These are phyloP conservation scores for Heterobasidion parviporum DNA, from an alignment of 1,284 basidiomycete species.

Conservation along the genomic window DNA sequence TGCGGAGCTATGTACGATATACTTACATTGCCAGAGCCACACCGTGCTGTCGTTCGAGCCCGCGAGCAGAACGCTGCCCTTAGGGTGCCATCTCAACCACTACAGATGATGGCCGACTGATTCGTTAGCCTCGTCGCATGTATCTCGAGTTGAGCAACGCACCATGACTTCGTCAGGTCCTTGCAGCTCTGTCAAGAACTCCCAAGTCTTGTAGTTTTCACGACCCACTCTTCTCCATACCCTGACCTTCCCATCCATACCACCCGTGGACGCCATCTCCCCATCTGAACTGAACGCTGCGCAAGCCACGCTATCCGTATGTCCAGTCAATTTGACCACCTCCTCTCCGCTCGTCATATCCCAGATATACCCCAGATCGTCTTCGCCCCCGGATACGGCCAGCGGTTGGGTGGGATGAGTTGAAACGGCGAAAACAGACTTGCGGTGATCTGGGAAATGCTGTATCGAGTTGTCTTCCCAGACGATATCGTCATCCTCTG, in stretches of 20 bases:
- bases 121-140: not conserved
- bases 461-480: conserved; percentile 59
- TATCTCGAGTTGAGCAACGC: conserved; percentile 20
- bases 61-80: conserved; percentile 81
- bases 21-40: conserved; percentile 95
- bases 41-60: conserved; percentile 92
- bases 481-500: conserved; percentile 28
- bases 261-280: conserved; percentile 88
- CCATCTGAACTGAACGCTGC: conserved; percentile 84
- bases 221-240: conserved; percentile 82
- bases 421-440: conserved; percentile 81
- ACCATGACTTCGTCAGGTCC: conserved; percentile 95
- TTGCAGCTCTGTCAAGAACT: conserved; percentile 86
- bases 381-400: conserved; percentile 90
- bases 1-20: not conserved
- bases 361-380: conserved; percentile 94
- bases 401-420: conserved; percentile 83
- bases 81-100: conserved; percentile 97
- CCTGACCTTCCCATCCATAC: conserved; percentile 94
- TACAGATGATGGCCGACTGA: conserved; percentile 22
- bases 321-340: conserved; percentile 82
- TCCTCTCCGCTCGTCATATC: conserved; percentile 77
- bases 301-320: conserved; percentile 85
- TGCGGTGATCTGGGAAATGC: conserved; percentile 52
- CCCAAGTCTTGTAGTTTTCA: conserved; percentile 76